Evolutionary conservation across 2,329 filamentous ascomycete genomes (phyloP), one percentile per base, ranked within the genome.

Genomic region (Penicillium verrucosum): DNA sequence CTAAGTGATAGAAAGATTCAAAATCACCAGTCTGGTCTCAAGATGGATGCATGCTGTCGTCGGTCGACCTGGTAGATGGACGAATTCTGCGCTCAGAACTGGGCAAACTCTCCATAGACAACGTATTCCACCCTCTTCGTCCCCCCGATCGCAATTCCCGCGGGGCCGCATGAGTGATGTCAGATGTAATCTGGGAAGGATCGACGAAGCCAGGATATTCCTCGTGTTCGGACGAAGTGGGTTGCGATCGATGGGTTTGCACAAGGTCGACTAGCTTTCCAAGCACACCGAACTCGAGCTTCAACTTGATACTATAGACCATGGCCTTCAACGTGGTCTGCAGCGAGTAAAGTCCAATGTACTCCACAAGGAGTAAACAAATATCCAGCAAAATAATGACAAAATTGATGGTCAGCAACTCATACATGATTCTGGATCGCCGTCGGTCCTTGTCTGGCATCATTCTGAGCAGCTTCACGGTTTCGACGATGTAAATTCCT

Each of bases 401-500:
- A 2, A 78, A 49, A 57, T 81, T 81, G 65, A 82, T 79, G 12
- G 74, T 67, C 37, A 82, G 67, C 37, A 82, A 66, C 57, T 82
- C 79, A 43, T 73, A 75, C 71, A 80, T 77, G 55, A 80, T 74
- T 38, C 72, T 71, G 27, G 70, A 70, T 14, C 76, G 74, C 40
- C 69, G 62, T 2, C 66, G 61, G 23, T 75, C 69, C 37, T 72
- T 70, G 2, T 70, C 68, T 3, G 70, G 70, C 44, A 71, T 67
- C 36, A 72, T 30, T 5, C 56, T 72, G 9, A 79, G 71, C 12
- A 79, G 70, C 30, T 77, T 77, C 53, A 81, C 65, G 2, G 81
- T 82, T 56, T 81, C 78, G 56, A 76, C 79, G 51, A 84, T 77
- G 59, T 83, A 84, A 10, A 84, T 72, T 5, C 73, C 67, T 0